A percentile compares a stretch with the other conserved stretches of the same genome.
Conservation (phyloP, 768 basidiomycete genomes). For the Paxillus ammoniavirescens region DNA sequence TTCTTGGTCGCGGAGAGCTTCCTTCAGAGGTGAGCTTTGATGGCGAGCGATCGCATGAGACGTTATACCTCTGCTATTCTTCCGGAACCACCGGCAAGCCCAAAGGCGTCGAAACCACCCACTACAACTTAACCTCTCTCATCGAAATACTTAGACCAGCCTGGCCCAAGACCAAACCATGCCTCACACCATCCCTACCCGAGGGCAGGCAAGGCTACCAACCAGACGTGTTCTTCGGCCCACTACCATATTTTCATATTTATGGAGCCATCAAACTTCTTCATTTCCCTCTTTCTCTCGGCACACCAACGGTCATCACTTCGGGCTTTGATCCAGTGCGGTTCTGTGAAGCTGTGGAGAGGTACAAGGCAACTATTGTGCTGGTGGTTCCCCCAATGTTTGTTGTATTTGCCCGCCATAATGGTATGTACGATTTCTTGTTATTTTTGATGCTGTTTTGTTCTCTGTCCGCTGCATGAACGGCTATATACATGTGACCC, state of each 20-base stretch:
- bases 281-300: constrained; percentile 51
- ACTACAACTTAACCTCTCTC: constrained; percentile 64
- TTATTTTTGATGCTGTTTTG: neutral
- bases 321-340: constrained; percentile 67
- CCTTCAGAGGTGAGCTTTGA: constrained; percentile 54
- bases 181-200: constrained; percentile 15
- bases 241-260: constrained; percentile 62
- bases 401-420: constrained; percentile 68
- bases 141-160: constrained; percentile 46
- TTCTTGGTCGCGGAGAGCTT: constrained; percentile 52
- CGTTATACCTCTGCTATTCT: constrained; percentile 62
- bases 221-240: constrained; percentile 54
- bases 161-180: constrained; percentile 41
- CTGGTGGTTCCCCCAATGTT: constrained; percentile 84
- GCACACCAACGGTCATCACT: constrained; percentile 56
- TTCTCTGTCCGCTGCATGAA: neutral
- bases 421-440: constrained; percentile 42
- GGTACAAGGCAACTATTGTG: constrained; percentile 56
- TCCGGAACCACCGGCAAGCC: constrained; percentile 77
- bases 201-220: neutral
- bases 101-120: constrained; percentile 71
- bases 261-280: constrained; percentile 63
- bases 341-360: constrained; percentile 66
- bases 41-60: constrained; percentile 52
- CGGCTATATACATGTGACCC: neutral